Conservation (phyloP, 345 rosid genomes). For the Pugionium dolabratum region DNA sequence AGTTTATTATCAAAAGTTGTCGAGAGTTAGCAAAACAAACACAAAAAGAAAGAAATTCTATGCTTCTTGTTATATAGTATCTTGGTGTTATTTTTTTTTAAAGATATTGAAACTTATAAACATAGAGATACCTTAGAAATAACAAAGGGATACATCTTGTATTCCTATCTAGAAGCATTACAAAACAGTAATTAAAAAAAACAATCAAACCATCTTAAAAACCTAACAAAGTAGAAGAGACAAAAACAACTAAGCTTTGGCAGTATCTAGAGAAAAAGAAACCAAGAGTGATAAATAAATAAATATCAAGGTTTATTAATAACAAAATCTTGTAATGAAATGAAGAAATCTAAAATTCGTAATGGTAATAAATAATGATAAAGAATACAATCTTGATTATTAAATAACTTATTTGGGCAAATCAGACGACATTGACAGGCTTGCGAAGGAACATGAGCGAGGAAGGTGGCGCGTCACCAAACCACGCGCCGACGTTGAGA, state of each 20-base stretch:
- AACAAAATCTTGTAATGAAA: conserved; percentile 26
- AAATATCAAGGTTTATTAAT: conserved; percentile 31
- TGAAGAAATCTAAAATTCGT: conserved; percentile 20
- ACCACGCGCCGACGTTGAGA: conserved; percentile 45
- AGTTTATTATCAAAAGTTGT: too few relatives aligned
- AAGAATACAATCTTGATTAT: conserved; percentile 28
- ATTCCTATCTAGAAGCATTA: too few relatives aligned
- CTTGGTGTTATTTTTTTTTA: too few relatives aligned
- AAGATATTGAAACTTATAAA: too few relatives aligned
- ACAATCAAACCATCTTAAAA: too few relatives aligned
- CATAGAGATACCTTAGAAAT: too few relatives aligned
- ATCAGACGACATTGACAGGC: conserved; percentile 64
- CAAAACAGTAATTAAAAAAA: too few relatives aligned
- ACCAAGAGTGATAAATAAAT: conserved; percentile 6
- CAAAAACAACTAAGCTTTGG: conserved; percentile 33
- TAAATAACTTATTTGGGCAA: background rate
- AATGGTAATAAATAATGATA: conserved; percentile 22
- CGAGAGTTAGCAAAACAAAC: too few relatives aligned
- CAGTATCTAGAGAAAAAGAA: conserved; percentile 25
- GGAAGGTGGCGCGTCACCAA: conserved; percentile 54
- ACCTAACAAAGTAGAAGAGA: conserved; percentile 22
- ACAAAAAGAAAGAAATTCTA: too few relatives aligned
- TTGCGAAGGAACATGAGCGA: conserved; percentile 90
- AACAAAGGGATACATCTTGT: too few relatives aligned
- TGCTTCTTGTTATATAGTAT: too few relatives aligned